These are phyloP conservation scores for Paraphaeosphaeria sporulosa DNA, from an alignment of 2,329 filamentous ascomycete genomes.

Conservation along the genomic window DNA sequence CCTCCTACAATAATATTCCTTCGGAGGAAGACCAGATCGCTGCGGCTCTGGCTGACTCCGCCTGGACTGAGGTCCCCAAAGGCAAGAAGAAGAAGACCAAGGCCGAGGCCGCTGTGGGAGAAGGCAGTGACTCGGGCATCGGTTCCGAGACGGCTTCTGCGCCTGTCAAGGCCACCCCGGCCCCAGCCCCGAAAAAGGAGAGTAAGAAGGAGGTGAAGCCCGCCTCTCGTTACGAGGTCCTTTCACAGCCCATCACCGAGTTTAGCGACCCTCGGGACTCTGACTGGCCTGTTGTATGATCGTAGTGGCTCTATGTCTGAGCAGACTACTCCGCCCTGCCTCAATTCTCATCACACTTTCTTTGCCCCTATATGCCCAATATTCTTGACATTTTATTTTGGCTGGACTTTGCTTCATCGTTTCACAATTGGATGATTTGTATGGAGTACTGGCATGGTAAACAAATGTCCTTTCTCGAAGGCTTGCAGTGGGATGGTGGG, in stretches of 20 bases:
- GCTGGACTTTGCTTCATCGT: constrained; percentile 1
- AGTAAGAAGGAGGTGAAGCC: constrained; percentile 28
- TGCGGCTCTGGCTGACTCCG: constrained; percentile 59
- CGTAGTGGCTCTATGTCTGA: not conserved
- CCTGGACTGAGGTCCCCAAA: constrained; percentile 68
- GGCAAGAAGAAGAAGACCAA: constrained; percentile 64
- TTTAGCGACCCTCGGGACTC: constrained; percentile 47
- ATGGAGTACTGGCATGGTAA: constrained; percentile 8
- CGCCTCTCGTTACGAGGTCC: constrained; percentile 39
- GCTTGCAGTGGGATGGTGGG: not conserved
- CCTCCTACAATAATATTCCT: constrained; percentile 59
- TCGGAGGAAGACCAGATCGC: constrained; percentile 69
- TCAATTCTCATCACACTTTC: not conserved
- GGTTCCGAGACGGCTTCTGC: constrained; percentile 28
- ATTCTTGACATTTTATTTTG: not conserved
- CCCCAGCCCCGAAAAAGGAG: constrained; percentile 34
- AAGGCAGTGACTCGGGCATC: constrained; percentile 37
- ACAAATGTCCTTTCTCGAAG: not conserved
- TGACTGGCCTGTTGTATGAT: constrained; percentile 52
- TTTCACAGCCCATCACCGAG: constrained; percentile 35
- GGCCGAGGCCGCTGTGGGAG: constrained; percentile 53
- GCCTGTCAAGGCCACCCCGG: constrained; percentile 28
- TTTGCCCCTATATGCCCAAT: not conserved
- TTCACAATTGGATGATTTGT: constrained; percentile 1
- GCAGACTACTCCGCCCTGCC: not conserved